Percentiles rank a stretch among this genome's conserved stretches.
Conservation (phyloP, 345 rosid genomes). For the Arabidopsis suecica region DNA sequence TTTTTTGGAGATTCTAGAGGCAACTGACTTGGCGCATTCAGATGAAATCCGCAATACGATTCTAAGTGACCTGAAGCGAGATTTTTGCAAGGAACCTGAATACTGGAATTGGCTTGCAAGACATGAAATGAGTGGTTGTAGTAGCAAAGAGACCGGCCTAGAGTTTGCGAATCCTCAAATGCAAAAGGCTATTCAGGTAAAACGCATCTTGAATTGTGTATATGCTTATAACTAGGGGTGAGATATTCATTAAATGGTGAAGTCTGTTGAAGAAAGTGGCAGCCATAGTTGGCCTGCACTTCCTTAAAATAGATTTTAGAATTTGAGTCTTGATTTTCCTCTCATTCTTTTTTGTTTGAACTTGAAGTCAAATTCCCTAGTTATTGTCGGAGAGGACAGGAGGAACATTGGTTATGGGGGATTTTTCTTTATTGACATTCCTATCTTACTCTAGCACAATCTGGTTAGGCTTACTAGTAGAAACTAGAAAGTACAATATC, state of each 20-base stretch:
- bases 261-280: neutral
- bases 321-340: neutral
- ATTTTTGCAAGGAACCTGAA: conserved; percentile 65
- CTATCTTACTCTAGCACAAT: neutral
- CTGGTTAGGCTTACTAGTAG: neutral
- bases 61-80: conserved; percentile 75
- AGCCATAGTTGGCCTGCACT: neutral
- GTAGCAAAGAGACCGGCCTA: conserved; percentile 35
- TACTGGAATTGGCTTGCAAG: conserved; percentile 97
- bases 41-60: conserved; percentile 64
- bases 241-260: neutral
- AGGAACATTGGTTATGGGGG: neutral
- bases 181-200: conserved; percentile 76
- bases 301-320: neutral
- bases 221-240: neutral
- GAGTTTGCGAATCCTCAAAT: conserved; percentile 45
- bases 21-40: conserved; percentile 65
- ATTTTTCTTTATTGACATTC: neutral
- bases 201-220: conserved; percentile 9
- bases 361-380: conserved; percentile 6
- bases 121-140: conserved; percentile 53
- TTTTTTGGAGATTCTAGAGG: conserved; percentile 80
- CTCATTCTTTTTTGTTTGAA: conserved; percentile 4
- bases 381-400: neutral
- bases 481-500: neutral